A percentile compares a stretch with the other conserved stretches of the same genome.
Evolutionary conservation across 371 early-diverging fungal species (phyloP).

Genomic region (Mortierella sp.): DNA sequence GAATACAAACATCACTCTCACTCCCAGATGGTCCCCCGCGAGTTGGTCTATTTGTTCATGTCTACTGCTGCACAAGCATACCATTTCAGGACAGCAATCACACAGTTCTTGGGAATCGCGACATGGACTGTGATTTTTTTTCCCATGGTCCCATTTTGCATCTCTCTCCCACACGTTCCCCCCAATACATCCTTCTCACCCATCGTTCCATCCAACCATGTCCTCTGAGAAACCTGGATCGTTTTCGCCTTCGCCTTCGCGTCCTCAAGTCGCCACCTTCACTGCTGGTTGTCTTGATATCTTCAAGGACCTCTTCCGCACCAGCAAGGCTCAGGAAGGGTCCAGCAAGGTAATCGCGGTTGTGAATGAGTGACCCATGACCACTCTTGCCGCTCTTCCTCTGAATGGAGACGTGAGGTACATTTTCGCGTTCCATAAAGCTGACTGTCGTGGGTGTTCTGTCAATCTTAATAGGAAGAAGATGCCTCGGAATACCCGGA

Average conservation of each 20-base stretch:
- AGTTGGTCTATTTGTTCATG: too few species aligned
- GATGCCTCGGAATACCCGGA: not conserved
- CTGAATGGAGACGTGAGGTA: too few species aligned
- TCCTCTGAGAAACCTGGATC: constrained; percentile 22
- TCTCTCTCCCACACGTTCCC: not conserved
- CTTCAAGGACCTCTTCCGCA: constrained; percentile 28
- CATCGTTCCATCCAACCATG: constrained; percentile 4
- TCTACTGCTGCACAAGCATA: too few species aligned
- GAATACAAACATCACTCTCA: too few species aligned
- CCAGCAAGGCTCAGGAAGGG: not conserved
- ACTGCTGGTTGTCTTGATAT: constrained; percentile 32
- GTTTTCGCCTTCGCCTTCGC: not conserved
- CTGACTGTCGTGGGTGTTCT: too few species aligned
- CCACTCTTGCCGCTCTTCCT: too few species aligned
- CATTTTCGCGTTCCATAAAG: too few species aligned
- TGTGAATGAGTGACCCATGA: not conserved
- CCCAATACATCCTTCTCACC: not conserved
- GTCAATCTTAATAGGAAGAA: not conserved
- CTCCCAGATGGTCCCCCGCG: too few species aligned
- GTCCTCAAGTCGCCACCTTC: constrained; percentile 1
- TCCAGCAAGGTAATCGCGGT: constrained; percentile 4
- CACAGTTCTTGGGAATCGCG: too few species aligned
- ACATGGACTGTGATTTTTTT: too few species aligned
- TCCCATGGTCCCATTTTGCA: not conserved
- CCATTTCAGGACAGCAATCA: too few species aligned